Base-by-base conservation (phyloP, 495 filamentous ascomycete genomes). In the Hypoxylon subgilvum region DNA sequence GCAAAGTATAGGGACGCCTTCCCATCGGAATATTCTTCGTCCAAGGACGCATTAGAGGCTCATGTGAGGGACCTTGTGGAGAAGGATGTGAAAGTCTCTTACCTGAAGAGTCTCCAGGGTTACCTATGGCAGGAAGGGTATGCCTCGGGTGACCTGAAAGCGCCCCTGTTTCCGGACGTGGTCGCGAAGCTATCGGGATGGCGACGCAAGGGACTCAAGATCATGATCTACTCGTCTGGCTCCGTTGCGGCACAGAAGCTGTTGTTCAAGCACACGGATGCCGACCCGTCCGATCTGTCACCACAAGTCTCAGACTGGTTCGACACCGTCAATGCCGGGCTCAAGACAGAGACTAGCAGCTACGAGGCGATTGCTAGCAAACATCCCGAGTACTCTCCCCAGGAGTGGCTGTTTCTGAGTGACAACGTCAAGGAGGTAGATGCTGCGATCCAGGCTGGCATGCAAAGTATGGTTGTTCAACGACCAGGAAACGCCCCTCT, bases 311-410 rank as follows among this genome's bases (percentile, higher is more conserved):
- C 71, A 19, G 83, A 76, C 38, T 88, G 81, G 70, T 90, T 87
- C 56, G 88, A 91, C 68, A 90, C 87, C 4, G 80, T 86, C 31
- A 91, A 85, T 58, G 87, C 87, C n/a, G 88, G 88, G 6, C 74
- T 79, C 56, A 91, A 91, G 76, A 73, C 70, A 43, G 83, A 88
- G 56, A 52, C 63, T 25, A 68, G 53, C 27, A 88, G 86, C 64
- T 91, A 90, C 67, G 67, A 69, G 63, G 80, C 69, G 52, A 90
- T 91, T 54, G 70, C 69, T 17, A 73, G 67, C 8, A 63, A 64
- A 44, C 70, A 76, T 44, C 59, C 79, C n/a, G 71, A 74, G 19
- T 53, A 73, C 19, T 65, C 72, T 10, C 53, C 60, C 1, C 57
- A 57, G 17, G 70, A 80, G 53, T 86, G 85, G 75, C 70, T 88